Conservation (phyloP, 2,329 filamentous ascomycete species). For the Cladophialophora immunda region DNA sequence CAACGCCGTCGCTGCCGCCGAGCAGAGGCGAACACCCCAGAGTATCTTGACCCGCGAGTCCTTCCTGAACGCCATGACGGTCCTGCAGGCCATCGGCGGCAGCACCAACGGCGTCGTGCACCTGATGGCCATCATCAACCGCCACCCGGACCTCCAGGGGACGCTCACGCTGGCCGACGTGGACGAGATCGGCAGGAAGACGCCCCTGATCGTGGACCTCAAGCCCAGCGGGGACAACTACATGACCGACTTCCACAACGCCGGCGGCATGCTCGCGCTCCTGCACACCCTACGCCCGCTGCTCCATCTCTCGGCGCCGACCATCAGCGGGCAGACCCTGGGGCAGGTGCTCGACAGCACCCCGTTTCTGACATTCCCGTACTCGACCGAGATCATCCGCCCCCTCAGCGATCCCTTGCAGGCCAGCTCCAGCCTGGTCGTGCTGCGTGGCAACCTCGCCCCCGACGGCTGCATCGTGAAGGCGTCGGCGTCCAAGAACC, state of each 20-base stretch:
- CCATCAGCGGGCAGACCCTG: conserved; percentile 58
- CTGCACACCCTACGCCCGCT: conserved; percentile 57
- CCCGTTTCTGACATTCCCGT: conserved; percentile 53
- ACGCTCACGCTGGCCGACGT: conserved; percentile 57
- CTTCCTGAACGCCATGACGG: conserved; percentile 65
- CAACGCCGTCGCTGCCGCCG: conserved; percentile 59
- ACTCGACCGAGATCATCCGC: conserved; percentile 54
- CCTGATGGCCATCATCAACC: conserved; percentile 63
- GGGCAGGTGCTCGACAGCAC: conserved; percentile 55
- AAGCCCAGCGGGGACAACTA: conserved; percentile 64
- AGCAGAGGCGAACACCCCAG: conserved; percentile 58
- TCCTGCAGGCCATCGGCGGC: conserved; percentile 64
- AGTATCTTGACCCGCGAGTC: conserved; percentile 64
- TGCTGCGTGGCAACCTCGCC: conserved; percentile 58
- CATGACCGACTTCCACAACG: conserved; percentile 64
- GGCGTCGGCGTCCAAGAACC: conserved; percentile 60
- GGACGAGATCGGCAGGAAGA: conserved; percentile 58
- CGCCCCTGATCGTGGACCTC: conserved; percentile 60
- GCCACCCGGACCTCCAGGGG: conserved; percentile 58
- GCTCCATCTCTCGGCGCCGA: conserved; percentile 56
- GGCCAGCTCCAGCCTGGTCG: conserved; percentile 55
- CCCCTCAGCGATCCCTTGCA: conserved; percentile 57
- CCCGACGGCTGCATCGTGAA: conserved; percentile 61
- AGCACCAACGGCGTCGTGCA: conserved; percentile 67
- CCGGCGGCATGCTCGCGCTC: conserved; percentile 60